A percentile compares a stretch with the other conserved stretches of the same genome.
phyloP scores from a whole-genome alignment of 2,329 filamentous ascomycete genomes.

The Fusarium ambrosium region DNA sequence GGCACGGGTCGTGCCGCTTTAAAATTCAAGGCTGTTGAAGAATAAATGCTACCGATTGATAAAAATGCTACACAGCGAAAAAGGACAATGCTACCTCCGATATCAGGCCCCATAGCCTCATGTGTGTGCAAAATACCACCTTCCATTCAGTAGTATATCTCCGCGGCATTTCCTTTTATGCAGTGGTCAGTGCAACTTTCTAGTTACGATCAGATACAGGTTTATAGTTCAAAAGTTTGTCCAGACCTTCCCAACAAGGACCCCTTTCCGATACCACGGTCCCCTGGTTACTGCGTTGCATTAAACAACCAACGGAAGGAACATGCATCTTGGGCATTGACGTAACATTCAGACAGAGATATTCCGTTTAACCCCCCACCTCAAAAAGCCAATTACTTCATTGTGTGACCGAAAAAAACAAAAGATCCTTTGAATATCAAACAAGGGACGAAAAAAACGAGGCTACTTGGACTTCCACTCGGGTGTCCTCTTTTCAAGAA shows the following conservation, averaged over 20 bases:
- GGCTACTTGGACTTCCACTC: conserved; percentile 29
- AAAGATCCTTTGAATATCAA: background rate
- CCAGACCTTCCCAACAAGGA: background rate
- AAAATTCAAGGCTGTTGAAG: background rate
- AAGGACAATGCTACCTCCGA: background rate
- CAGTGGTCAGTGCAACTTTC: background rate
- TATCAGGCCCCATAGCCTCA: background rate
- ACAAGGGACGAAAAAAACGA: background rate
- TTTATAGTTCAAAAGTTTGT: background rate
- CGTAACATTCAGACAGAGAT: background rate
- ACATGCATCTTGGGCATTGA: background rate
- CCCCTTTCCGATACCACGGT: background rate
- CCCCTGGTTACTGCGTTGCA: background rate
- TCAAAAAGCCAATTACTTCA: background rate
- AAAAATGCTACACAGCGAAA: background rate
- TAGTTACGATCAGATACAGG: background rate
- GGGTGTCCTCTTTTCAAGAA: conserved; percentile 47
- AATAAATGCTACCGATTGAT: background rate
- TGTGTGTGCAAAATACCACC: background rate
- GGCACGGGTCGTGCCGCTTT: conserved; percentile 2
- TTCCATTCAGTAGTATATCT: background rate
- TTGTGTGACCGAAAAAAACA: background rate
- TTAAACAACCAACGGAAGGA: background rate
- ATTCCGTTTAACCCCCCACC: background rate
- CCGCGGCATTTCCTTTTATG: background rate